Percentiles rank a stretch among this genome's conserved stretches.
Conservation (phyloP, 2,329 filamentous ascomycete genomes). For the Pezicula carpinea region DNA sequence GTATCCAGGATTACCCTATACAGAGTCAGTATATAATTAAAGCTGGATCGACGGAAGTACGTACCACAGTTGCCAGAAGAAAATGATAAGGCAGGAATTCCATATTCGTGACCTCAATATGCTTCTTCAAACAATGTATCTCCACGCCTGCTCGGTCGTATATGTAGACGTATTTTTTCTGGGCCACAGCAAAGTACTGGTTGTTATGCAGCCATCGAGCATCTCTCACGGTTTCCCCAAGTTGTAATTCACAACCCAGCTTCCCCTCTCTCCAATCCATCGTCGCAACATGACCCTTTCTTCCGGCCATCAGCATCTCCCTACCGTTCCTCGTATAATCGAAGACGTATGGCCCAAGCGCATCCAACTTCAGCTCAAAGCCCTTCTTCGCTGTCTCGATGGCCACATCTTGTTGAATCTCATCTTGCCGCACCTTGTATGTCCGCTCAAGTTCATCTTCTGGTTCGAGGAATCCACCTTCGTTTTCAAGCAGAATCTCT, state of each 20-base stretch:
- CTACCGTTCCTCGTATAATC: slow-evolving; percentile 90
- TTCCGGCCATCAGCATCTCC: slow-evolving; percentile 77
- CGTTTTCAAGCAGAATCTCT: slow-evolving; percentile 88
- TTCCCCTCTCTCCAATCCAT: slow-evolving; percentile 96
- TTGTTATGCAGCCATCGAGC: slow-evolving; percentile 92
- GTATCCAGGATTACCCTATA: slow-evolving; percentile 71
- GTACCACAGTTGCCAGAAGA: slow-evolving; percentile 77
- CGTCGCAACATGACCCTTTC: slow-evolving; percentile 91
- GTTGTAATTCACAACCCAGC: slow-evolving; percentile 83
- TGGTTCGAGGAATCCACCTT: slow-evolving; percentile 78
- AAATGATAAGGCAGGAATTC: slow-evolving; percentile 97
- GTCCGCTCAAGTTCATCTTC: slow-evolving; percentile 87
- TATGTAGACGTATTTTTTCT: slow-evolving; percentile 96
- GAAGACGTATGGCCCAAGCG: slow-evolving; percentile 79
- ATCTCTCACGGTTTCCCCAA: slow-evolving; percentile 86
- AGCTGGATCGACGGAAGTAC: slow-evolving; percentile 27
- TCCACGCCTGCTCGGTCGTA: slow-evolving; percentile 91
- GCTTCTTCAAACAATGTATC: slow-evolving; percentile 84
- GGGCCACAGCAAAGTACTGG: slow-evolving; percentile 88
- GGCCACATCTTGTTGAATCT: slow-evolving; percentile 70
- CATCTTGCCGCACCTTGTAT: slow-evolving; percentile 86
- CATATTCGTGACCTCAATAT: slow-evolving; percentile 87
- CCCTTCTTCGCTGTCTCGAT: slow-evolving; percentile 87
- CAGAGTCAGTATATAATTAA: slow-evolving; percentile 11
- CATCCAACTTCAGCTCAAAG: slow-evolving; percentile 80